Conservation (phyloP, 176 grass and related monocot genomes). For the Bolboschoenus planiculmis region DNA sequence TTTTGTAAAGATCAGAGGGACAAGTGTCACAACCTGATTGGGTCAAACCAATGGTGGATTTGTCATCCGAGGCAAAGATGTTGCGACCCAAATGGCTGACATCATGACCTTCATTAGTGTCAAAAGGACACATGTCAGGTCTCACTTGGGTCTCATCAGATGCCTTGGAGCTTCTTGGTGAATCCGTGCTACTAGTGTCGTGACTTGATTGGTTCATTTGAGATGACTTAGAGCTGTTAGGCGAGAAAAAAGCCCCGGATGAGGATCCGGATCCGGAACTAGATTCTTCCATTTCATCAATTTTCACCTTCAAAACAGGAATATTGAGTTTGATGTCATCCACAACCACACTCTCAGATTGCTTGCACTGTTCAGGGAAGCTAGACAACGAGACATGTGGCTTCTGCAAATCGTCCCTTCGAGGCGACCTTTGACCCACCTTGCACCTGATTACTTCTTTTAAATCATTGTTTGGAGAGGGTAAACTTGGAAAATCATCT, state of each 20-base stretch:
- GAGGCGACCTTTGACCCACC: not conserved
- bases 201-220: constrained; percentile 18
- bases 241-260: not conserved
- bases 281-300: constrained; percentile 6
- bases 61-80: not conserved
- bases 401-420: not conserved
- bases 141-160: not conserved
- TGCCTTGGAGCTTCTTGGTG: constrained; percentile 1
- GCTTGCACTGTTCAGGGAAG: not conserved
- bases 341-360: not conserved
- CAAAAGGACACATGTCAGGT: not conserved
- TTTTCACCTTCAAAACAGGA: constrained; percentile 1
- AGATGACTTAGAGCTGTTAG: constrained; percentile 13
- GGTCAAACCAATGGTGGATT: not conserved
- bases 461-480: not conserved
- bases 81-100: not conserved
- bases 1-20: not conserved
- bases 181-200: constrained; percentile 18
- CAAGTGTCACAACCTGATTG: constrained; percentile 11
- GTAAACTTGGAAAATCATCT: constrained; percentile 21
- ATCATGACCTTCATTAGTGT: not conserved
- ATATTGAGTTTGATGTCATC: not conserved
- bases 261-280: not conserved
- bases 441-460: not conserved
- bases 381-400: not conserved